A percentile compares a stretch with the other conserved stretches of the same genome.
Evolutionary conservation across 345 rosid genomes (phyloP).

Genomic region (sweet orange (Citrus sinensis)): DVS_A1.0 CM039165.1:22666001-22666500

Average conservation of each 20-base stretch:
- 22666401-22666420: conserved; percentile 76
- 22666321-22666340: background rate
- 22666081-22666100: conserved; percentile 26
- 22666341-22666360: background rate
- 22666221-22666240: conserved; percentile 99
- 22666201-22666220: conserved; percentile 85
- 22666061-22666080: conserved; percentile 53
- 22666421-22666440: conserved; percentile 49
- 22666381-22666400: background rate
- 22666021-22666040: conserved; percentile 85
- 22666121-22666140: conserved; percentile 36
- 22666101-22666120: conserved; percentile 31
- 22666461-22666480: conserved; percentile 52
- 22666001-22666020: conserved; percentile 97
- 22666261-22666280: conserved; percentile 88
- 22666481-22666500: conserved; percentile 75
- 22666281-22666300: conserved; percentile 19
- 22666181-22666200: conserved; percentile 94
- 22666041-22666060: conserved; percentile 92
- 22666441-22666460: conserved; percentile 34
- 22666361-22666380: background rate
- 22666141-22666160: conserved; percentile 53
- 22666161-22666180: conserved; percentile 98
- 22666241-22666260: conserved; percentile 92
- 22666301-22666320: conserved; percentile 9